phyloP scores from a whole-genome alignment of 345 rosid genomes.

The Iberis pinnata region DNA sequence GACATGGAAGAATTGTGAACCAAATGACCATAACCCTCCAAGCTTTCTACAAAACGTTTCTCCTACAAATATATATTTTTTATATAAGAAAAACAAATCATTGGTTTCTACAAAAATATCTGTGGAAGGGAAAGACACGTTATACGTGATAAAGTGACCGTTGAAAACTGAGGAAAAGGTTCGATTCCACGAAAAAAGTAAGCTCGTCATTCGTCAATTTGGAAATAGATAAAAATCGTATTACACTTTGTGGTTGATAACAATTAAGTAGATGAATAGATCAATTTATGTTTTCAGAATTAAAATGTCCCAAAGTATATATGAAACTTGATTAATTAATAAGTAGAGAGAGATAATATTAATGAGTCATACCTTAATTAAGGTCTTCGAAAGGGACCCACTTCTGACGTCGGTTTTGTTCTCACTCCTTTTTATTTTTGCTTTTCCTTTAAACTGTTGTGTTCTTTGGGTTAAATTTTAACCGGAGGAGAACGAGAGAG shows the following conservation, averaged over 20 bases:
- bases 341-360: too few species aligned
- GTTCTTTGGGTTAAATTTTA: slow-evolving; percentile 45
- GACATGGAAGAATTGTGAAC: too few species aligned
- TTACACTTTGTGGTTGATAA: too few species aligned
- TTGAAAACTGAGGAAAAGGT: slow-evolving; percentile 4
- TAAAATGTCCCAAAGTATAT: too few species aligned
- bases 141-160: slow-evolving; percentile 18
- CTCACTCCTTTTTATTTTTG: slow-evolving; percentile 15
- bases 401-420: slow-evolving; percentile 55
- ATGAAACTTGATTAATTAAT: too few species aligned
- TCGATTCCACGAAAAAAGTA: slow-evolving; percentile 2
- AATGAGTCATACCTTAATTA: not conserved
- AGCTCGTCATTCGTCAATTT: not conserved
- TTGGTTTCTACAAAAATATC: slow-evolving; percentile 8
- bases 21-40: too few species aligned
- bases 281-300: too few species aligned
- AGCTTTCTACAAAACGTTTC: too few species aligned
- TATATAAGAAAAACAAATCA: slow-evolving; percentile 2
- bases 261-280: too few species aligned
- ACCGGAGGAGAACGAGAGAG: slow-evolving; percentile 22
- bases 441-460: slow-evolving; percentile 22
- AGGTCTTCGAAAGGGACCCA: slow-evolving; percentile 56
- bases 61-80: too few species aligned
- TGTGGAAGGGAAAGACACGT: slow-evolving; percentile 1
- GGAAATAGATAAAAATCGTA: slow-evolving; percentile 2